These are phyloP conservation scores for Penicillium sp. DNA, from an alignment of 2,329 filamentous ascomycete genomes.

Conservation along the genomic window DNA sequence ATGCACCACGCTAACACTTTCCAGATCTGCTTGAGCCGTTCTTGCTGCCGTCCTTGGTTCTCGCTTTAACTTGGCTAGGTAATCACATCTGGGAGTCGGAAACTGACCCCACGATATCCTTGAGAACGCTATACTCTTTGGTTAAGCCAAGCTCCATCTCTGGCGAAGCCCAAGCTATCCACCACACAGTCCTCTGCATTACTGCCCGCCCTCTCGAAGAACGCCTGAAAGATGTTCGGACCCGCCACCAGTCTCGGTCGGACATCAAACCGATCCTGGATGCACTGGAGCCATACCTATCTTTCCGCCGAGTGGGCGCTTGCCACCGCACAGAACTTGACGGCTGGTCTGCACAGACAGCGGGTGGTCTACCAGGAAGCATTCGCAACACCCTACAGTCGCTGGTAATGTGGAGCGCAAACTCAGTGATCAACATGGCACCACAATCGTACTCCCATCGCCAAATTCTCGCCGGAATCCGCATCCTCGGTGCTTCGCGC, in stretches of 20 bases:
- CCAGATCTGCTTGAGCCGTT: conserved; percentile 64
- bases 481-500: conserved; percentile 41
- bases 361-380: conserved; percentile 48
- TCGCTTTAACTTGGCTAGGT: conserved; percentile 60
- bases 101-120: conserved; percentile 51
- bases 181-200: conserved; percentile 59
- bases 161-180: conserved; percentile 61
- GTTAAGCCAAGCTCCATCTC: conserved; percentile 59
- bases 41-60: conserved; percentile 60
- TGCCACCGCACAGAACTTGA: conserved; percentile 52
- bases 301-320: conserved; percentile 52
- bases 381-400: conserved; percentile 54
- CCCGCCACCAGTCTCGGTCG: conserved; percentile 49
- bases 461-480: conserved; percentile 48
- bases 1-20: not conserved
- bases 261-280: conserved; percentile 57
- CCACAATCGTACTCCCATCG: conserved; percentile 58
- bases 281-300: conserved; percentile 51
- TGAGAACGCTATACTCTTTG: conserved; percentile 58
- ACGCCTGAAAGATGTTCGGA: conserved; percentile 53
- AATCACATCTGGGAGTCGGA: conserved; percentile 55
- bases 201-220: conserved; percentile 53
- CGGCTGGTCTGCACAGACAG: conserved; percentile 50
- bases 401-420: conserved; percentile 54
- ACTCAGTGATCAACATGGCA: conserved; percentile 52